Evolutionary conservation across 768 basidiomycete species (phyloP).

Genomic region (Suillus subluteus): DNA sequence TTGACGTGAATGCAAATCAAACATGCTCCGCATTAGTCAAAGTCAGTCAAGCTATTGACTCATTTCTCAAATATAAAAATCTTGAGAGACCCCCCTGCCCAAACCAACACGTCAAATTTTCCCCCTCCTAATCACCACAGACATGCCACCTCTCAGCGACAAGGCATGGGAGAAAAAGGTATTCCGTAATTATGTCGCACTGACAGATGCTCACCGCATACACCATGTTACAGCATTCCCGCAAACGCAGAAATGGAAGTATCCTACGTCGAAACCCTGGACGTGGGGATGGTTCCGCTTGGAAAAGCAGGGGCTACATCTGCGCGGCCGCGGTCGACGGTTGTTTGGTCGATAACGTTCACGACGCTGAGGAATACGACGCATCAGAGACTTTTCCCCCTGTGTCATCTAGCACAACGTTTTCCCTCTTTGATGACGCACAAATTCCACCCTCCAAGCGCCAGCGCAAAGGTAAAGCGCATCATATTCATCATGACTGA

Average conservation of each 20-base stretch:
- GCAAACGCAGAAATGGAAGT: constrained; percentile 1
- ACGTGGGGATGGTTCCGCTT: constrained; percentile 1
- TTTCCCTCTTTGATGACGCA: constrained; percentile 13
- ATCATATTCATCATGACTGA: not conserved
- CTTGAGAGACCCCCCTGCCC: no score
- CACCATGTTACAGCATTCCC: not conserved
- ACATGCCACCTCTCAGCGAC: constrained; percentile 1
- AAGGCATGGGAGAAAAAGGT: constrained; percentile 9
- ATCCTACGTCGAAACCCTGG: constrained; percentile 4
- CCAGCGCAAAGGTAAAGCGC: constrained; percentile 19
- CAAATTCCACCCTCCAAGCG: constrained; percentile 8
- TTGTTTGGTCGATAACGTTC: not conserved
- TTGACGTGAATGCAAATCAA: not conserved
- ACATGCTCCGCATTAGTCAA: not conserved
- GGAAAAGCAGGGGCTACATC: constrained; percentile 7
- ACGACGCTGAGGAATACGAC: constrained; percentile 1
- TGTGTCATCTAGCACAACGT: not conserved
- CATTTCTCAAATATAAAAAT: not conserved
- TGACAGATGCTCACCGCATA: not conserved
- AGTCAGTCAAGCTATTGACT: not conserved
- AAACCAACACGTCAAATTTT: not conserved
- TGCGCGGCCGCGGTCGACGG: not conserved
- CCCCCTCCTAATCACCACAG: not conserved
- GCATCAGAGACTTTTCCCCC: not conserved
- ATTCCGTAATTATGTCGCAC: not conserved